Base-by-base conservation (phyloP, 768 basidiomycete species). In the Calocybe cyanea region DNA sequence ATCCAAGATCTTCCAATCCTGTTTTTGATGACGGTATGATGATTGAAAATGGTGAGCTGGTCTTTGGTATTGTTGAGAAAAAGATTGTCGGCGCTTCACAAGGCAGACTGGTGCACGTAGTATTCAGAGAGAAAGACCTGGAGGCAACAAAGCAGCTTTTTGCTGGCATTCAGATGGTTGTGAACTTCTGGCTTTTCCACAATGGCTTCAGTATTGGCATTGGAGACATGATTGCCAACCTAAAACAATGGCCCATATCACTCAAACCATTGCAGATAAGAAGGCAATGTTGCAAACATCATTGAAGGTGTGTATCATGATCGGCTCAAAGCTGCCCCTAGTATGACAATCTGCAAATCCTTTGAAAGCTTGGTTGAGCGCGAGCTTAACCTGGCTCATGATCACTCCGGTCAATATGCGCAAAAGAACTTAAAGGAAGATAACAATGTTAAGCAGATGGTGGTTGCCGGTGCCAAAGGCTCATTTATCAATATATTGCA, bases 371-470 rank as follows among this genome's bases (percentile, higher is more conserved):
- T 78, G 57, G 92, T 97, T 40, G 91, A 96, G 59, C 82, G 82
- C 21, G 82, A 92, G 62, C 79, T 99, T 57, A 97, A 99, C 63
- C 72, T 85, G 65, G 96, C 95, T 54, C 92, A 94, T 76, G 96
- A 98, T 61, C 79, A 80, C 38, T 92, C 92, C 21, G 96, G 96
- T 73, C 92, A 92, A 62, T 89, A 85, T 36, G 95, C 94, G n/a
- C 92, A 98, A 70, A 87, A 92, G 70, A 86, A 86, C 61, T 73
- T 98, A 77, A 98, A 98, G 76, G 91, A 92, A 64, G 94, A 96
- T 69, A 98, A 99, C 76, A 97, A 98, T 57, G 94, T 98, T 72
- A 99, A 98, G 77, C 96, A 98, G 78, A 99, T 99, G 96, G 95
- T 98, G 61, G 92, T 95, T 5, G 94, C 96, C 8, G 96, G 96